Evolutionary conservation across 257 asterid genomes (phyloP).

Genomic region (Nicotiana undulata): DNA sequence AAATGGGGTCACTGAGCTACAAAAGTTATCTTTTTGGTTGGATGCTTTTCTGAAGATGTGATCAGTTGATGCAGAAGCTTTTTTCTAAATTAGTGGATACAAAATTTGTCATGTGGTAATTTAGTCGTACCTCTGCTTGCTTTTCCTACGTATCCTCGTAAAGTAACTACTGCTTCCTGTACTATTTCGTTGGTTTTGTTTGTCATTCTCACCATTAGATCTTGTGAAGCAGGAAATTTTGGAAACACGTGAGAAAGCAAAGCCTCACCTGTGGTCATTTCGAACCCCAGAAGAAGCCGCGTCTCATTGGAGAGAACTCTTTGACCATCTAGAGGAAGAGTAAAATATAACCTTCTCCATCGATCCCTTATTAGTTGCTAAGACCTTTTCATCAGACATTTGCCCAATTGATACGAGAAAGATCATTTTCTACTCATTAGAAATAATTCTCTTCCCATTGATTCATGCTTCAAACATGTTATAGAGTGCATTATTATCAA

Average conservation of each 20-base stretch:
- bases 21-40: not conserved
- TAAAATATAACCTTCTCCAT: not conserved
- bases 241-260: conserved; percentile 33
- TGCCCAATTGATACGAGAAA: not conserved
- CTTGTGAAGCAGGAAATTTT: conserved; percentile 18
- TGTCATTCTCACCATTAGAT: not conserved
- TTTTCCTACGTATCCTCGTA: not conserved
- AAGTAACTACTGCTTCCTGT: not conserved
- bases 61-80: not conserved
- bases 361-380: too few species aligned
- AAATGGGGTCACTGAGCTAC: not conserved
- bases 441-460: not conserved
- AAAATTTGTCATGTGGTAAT: not conserved
- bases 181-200: not conserved
- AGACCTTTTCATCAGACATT: not conserved
- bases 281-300: conserved; percentile 48
- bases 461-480: not conserved
- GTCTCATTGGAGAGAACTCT: conserved; percentile 32
- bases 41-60: not conserved
- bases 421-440: not conserved
- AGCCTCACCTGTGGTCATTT: conserved; percentile 49
- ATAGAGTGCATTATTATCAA: not conserved
- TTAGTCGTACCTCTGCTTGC: not conserved
- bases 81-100: not conserved
- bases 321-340: conserved; percentile 33